A percentile compares a stretch with the other conserved stretches of the same genome.
Evolutionary conservation across 2,329 filamentous ascomycete genomes (phyloP).

Genomic region (Fusarium dimerum): DNA sequence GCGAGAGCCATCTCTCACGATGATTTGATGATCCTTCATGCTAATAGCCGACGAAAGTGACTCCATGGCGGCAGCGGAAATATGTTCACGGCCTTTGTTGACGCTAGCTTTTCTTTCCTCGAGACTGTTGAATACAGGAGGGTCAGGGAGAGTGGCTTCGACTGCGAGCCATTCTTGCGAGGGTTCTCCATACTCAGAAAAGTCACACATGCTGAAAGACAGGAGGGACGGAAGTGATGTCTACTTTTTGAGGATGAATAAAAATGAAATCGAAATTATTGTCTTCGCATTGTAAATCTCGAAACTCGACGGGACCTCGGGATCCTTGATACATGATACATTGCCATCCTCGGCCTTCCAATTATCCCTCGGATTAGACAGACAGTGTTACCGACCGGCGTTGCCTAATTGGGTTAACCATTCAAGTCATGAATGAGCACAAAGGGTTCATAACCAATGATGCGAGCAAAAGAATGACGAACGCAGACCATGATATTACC

Average conservation of each 20-base stretch:
- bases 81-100: slow-evolving; percentile 14
- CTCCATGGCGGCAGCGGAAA: slow-evolving; percentile 12
- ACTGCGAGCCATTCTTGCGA: slow-evolving; percentile 46
- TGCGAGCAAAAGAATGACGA: too few species aligned
- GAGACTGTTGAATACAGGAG: slow-evolving; percentile 7
- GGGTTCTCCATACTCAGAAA: slow-evolving; percentile 41
- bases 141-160: slow-evolving; percentile 19
- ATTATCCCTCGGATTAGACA: not conserved
- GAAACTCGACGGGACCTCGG: too few species aligned
- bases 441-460: too few species aligned
- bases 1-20: slow-evolving; percentile 7
- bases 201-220: slow-evolving; percentile 19
- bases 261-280: too few species aligned
- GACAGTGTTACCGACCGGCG: too few species aligned
- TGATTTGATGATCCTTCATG: slow-evolving; percentile 33
- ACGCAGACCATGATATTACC: too few species aligned
- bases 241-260: too few species aligned
- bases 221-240: too few species aligned
- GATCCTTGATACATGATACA: too few species aligned
- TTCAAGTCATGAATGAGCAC: too few species aligned
- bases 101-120: slow-evolving; percentile 3
- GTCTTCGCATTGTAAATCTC: too few species aligned
- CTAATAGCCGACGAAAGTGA: slow-evolving; percentile 27
- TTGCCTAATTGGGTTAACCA: too few species aligned
- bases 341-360: not conserved